Conservation (phyloP, 805 yeast species). For the Saccharomycopsis selenospora region DNA sequence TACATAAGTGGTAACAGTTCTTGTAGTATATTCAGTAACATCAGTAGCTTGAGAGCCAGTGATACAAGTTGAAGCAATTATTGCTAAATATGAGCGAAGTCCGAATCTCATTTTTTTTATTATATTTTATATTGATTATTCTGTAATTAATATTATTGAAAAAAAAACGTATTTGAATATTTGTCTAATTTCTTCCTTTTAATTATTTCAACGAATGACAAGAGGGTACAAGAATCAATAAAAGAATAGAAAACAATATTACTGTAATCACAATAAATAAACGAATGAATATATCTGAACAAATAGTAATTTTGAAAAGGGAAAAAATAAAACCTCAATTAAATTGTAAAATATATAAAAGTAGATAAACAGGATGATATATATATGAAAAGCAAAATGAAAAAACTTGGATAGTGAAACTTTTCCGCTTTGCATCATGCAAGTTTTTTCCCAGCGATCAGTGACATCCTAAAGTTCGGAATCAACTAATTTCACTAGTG, state of each 20-base stretch:
- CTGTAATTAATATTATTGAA: background rate
- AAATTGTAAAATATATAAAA: too few species aligned
- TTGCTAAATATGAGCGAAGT: background rate
- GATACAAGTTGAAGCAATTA: background rate
- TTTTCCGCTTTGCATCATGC: background rate
- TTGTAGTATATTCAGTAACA: background rate
- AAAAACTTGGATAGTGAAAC: background rate
- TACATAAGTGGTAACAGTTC: background rate
- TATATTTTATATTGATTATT: background rate
- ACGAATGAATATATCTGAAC: background rate
- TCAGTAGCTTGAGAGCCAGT: background rate
- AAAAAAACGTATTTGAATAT: too few species aligned
- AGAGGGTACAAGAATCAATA: too few species aligned
- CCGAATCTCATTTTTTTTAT: background rate
- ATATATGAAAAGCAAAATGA: background rate
- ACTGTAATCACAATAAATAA: too few species aligned
- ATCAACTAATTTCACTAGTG: background rate
- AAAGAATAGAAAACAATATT: too few species aligned
- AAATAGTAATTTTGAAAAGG: too few species aligned
- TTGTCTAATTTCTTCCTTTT: too few species aligned
- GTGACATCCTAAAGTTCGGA: conserved; percentile 3
- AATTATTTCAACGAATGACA: too few species aligned
- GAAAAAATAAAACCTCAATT: too few species aligned
- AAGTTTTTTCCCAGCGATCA: background rate
- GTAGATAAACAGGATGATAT: too few species aligned